Conservation (phyloP, 176 grass and related monocot genomes). For the Bothriochloa decipiens region DNA sequence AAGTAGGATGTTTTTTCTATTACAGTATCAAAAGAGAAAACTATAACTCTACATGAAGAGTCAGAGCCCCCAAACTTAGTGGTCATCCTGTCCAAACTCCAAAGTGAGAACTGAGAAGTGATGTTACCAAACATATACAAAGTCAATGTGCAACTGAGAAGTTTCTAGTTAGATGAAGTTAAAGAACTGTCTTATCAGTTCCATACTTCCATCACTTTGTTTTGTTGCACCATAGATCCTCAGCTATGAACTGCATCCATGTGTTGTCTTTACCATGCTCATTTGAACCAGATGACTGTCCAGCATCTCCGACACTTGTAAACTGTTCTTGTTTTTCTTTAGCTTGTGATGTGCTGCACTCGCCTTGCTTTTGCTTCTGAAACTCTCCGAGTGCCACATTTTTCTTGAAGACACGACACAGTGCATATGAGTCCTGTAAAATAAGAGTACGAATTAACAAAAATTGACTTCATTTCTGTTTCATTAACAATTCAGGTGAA, state of each 20-base stretch:
- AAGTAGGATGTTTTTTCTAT: constrained; percentile 32
- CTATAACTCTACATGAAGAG: constrained; percentile 45
- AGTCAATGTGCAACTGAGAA: constrained; percentile 30
- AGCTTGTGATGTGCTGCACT: constrained; percentile 61
- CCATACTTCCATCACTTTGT: constrained; percentile 49
- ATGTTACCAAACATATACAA: constrained; percentile 50
- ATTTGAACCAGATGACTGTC: constrained; percentile 61
- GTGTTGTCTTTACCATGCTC: constrained; percentile 90
- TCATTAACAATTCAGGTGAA: constrained; percentile 9
- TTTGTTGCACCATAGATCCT: constrained; percentile 77
- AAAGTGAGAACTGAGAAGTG: constrained; percentile 24
- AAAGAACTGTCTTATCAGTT: constrained; percentile 28
- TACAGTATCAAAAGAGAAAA: constrained; percentile 33
- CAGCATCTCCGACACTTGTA: constrained; percentile 34
- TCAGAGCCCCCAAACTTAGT: constrained; percentile 45
- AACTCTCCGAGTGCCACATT: constrained; percentile 60
- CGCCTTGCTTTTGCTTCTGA: constrained; percentile 64
- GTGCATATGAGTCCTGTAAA: constrained; percentile 77
- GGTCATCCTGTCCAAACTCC: constrained; percentile 40
- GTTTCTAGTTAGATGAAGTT: constrained; percentile 49
- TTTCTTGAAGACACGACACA: constrained; percentile 99
- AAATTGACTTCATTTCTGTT: not conserved
- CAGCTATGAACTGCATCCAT: constrained; percentile 99
- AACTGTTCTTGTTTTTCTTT: constrained; percentile 59
- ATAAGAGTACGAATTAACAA: constrained; percentile 34